Evolutionary conservation across 805 yeast species (phyloP), one percentile per base, ranked within the genome.

Genomic region (Ogataea allantospora): DNA sequence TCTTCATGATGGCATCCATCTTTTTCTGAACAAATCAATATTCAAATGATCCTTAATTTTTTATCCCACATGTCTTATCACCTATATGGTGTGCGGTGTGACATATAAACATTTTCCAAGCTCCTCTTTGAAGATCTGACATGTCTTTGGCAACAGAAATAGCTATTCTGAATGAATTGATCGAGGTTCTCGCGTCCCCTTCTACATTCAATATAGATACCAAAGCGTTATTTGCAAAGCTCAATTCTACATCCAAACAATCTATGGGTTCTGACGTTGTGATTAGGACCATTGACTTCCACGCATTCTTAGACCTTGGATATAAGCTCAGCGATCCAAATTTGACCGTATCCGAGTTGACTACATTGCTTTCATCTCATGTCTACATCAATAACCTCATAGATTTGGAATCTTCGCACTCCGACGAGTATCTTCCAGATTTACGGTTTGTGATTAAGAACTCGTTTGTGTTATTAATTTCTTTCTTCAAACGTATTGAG

Each of bases 371-470:
- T 5, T 53, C 60, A 5, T 42, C 51, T 9, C 54, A 56, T 33
- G 62, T 57, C 5, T 57, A 52, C 35, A 55, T 57, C 23, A 57
- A 57, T 33, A 55, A 51, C 24, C 28, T 54, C 2, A 38, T 38
- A 14, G 38, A 42, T 26, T 14, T 32, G 3, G 11, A 21, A 9
- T 16, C 25, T 3, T 20, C 41, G 11, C 28, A 35, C 7, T 8
- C 25, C 31, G 44, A 32, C 28, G 40, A 34, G 17, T 57, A 54
- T 29, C 36, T 51, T 28, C 63, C 63, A 0, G 61, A 58, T 38
- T 28, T 57, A 20, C 35, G 61, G n/a, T 38, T 55, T 14, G 54
- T 55, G 2, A 40, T 57, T 26, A 58, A 58, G 30, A 57, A 58
- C 43, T 53, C 58, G 5, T 41, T 58, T 23, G 38, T 57, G 2